Evolutionary conservation across 2,329 filamentous ascomycete species (phyloP).

Genomic region (Penicillium sp.): DNA sequence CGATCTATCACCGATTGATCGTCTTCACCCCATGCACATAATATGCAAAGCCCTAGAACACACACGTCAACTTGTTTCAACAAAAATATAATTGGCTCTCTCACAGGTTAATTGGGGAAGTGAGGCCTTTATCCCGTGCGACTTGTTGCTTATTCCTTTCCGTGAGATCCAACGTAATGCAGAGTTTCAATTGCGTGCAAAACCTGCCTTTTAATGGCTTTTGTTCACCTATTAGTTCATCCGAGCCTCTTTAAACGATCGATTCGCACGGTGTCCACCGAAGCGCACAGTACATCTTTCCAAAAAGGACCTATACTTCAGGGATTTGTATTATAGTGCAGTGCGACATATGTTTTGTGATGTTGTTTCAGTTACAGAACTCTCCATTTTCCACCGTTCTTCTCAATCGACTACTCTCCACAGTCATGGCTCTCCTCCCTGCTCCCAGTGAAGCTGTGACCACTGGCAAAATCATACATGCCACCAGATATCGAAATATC

Average conservation of each 20-base stretch:
- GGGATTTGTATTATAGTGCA: not conserved
- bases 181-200: slow-evolving; percentile 4
- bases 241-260: not conserved
- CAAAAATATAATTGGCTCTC: not conserved
- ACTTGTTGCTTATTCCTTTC: slow-evolving; percentile 5
- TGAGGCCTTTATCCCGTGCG: not conserved
- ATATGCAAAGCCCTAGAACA: not conserved
- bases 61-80: not conserved
- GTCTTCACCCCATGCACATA: not conserved
- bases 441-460: not conserved
- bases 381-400: not conserved
- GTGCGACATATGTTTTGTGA: not conserved
- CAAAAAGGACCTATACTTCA: not conserved
- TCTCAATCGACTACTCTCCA: slow-evolving; percentile 2
- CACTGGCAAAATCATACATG: not conserved
- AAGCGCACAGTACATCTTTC: not conserved
- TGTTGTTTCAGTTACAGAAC: slow-evolving; percentile 7
- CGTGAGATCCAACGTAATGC: slow-evolving; percentile 9
- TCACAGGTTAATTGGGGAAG: not conserved
- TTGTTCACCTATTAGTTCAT: not conserved
- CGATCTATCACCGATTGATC: not conserved
- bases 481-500: not conserved
- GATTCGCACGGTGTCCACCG: not conserved
- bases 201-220: not conserved
- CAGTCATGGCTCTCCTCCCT: slow-evolving; percentile 8